Evolutionary conservation across 2,329 filamentous ascomycete genomes (phyloP), one percentile per base, ranked within the genome.

Genomic region (Ophiostoma sp.): DNA sequence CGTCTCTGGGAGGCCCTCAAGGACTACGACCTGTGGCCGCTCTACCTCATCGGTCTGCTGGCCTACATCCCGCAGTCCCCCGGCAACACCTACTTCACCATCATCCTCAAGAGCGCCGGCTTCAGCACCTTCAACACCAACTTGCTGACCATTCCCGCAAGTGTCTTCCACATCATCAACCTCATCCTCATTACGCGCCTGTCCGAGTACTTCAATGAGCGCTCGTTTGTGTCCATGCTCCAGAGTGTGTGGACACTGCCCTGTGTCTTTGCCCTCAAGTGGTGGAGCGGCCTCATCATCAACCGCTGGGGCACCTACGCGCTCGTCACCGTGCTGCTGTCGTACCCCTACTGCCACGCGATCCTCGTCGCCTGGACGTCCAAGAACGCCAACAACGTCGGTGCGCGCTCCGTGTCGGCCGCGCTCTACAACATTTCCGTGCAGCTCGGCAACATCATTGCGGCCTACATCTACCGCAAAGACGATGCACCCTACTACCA

Each of bases 371-470:
- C 82, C 0, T 84, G 86, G 76, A 87, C 83, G 1, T 86, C 84
- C 2, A 81, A 85, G 67, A 89, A 89, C 73, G 83, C 85, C 1
- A 85, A 86, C 44, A 82, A 83, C 2, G 87, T 89, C 1, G 81
- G 86, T 1, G 89, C 87, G 0, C 78, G 87, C 2, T 85, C 87
- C 0, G 84, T 89, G 9, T 83, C 84, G 0, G 82, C 83, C 0
- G 86, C 85, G 0, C 71, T 87, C 7, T 89, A 89, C 77, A 89
- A 89, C 73, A 83, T 83, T 80, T 78, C 77, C 27, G 80, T 82
- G 0, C 81, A 83, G 69, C 77, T 79, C 0, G 77, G 78, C 40
- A 79, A 75, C 65, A 81, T 83, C 65, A 78, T 80, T 44, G 74
- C 77, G 0, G 78, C 79, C 3, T 82, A 82, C 41, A 75, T 78